phyloP scores from a whole-genome alignment of 1,139 yeast genomes.

The Kazachstania sp. region DNA sequence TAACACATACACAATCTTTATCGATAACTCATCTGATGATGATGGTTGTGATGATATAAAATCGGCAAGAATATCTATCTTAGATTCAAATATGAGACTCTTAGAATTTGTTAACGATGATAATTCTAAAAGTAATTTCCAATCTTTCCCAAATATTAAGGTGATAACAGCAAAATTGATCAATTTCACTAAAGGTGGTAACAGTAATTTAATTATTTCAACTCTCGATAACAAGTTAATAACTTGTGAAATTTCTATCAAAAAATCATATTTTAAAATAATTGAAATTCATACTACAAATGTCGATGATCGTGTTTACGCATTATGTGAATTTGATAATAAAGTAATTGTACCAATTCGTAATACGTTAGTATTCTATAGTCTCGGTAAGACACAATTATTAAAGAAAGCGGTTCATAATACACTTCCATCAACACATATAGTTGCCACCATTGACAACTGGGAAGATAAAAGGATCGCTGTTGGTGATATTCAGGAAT shows the following conservation, averaged over 20 bases:
- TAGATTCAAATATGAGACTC: conserved; percentile 1
- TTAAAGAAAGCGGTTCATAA: conserved; percentile 52
- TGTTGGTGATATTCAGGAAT: conserved; percentile 59
- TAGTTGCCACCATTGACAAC: conserved; percentile 43
- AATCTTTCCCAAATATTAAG: conserved; percentile 8
- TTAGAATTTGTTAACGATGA: background rate
- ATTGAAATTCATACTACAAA: conserved; percentile 55
- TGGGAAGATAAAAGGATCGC: conserved; percentile 53
- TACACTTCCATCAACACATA: conserved; percentile 33
- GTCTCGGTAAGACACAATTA: conserved; percentile 71
- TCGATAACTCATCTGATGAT: conserved; percentile 10
- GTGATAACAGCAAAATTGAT: conserved; percentile 12
- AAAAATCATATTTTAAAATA: conserved; percentile 28
- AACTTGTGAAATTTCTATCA: conserved; percentile 12
- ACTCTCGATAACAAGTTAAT: conserved; percentile 21
- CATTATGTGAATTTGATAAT: conserved; percentile 52
- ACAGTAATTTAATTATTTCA: conserved; percentile 37
- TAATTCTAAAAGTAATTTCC: background rate
- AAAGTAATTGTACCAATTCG: conserved; percentile 53
- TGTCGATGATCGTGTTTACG: conserved; percentile 42
- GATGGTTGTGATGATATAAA: background rate
- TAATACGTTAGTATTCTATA: conserved; percentile 51
- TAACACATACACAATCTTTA: conserved; percentile 2
- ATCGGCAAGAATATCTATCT: conserved; percentile 4
- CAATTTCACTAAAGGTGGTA: conserved; percentile 15